These are phyloP conservation scores for Pterocarpus macrocarpus DNA, from an alignment of 306 rosid genomes.

Conservation along the genomic window DNA sequence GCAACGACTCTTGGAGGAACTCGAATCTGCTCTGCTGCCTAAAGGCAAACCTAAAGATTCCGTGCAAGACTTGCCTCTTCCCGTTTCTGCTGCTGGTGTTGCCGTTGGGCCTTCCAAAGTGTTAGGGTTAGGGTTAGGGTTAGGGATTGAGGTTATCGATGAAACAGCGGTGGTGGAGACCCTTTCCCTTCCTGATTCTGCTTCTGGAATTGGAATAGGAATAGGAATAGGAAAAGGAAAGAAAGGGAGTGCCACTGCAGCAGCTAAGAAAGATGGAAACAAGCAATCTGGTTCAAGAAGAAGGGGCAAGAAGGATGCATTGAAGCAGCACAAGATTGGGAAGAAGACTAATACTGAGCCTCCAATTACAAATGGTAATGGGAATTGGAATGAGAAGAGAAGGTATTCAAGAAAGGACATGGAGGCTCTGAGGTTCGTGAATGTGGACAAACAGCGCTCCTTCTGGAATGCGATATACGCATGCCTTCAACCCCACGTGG, in stretches of 20 bases:
- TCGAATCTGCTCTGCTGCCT: constrained; percentile 63
- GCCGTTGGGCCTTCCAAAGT: constrained; percentile 7
- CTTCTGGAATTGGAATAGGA: neutral
- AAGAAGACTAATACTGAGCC: neutral
- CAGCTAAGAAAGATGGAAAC: neutral
- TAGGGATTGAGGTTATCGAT: constrained; percentile 74
- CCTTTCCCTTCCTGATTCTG: constrained; percentile 5
- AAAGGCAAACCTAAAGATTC: constrained; percentile 15
- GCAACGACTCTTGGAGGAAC: constrained; percentile 63
- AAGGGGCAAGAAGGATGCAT: neutral
- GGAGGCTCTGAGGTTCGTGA: constrained; percentile 74
- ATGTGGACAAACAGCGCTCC: constrained; percentile 59
- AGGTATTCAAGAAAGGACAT: constrained; percentile 66
- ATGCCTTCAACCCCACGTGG: constrained; percentile 59
- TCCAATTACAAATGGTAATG: neutral
- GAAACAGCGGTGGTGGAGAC: constrained; percentile 81
- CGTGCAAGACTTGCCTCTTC: constrained; percentile 10
- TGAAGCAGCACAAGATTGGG: neutral
- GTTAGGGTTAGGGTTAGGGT: constrained; percentile 28
- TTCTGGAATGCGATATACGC: constrained; percentile 68
- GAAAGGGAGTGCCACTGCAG: neutral
- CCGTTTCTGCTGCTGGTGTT: neutral
- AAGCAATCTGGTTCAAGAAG: neutral
- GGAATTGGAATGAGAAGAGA: neutral
- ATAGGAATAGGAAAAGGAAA: constrained; percentile 26